Evolutionary conservation across 495 filamentous ascomycete genomes (phyloP).

Genomic region (Tuber brumale): DNA sequence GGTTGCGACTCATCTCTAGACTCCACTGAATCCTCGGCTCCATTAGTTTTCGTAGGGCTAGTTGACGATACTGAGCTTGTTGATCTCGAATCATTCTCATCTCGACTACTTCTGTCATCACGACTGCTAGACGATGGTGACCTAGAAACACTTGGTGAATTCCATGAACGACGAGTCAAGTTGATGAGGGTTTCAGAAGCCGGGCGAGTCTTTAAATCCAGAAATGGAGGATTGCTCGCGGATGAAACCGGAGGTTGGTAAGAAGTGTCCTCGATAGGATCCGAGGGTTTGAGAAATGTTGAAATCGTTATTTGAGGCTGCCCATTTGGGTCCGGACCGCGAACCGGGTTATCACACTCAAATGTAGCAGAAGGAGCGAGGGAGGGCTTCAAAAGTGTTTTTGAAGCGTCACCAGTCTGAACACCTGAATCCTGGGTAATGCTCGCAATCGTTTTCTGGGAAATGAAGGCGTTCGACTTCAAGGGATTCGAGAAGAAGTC

Average conservation of each 20-base stretch:
- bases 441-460: neutral
- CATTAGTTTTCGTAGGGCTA: slow-evolving; percentile 26
- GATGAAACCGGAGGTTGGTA: slow-evolving; percentile 24
- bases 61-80: slow-evolving; percentile 35
- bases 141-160: slow-evolving; percentile 36
- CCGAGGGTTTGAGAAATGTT: slow-evolving; percentile 35
- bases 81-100: slow-evolving; percentile 37
- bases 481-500: slow-evolving; percentile 24
- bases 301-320: slow-evolving; percentile 41
- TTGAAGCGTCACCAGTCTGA: neutral
- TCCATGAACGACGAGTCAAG: slow-evolving; percentile 36
- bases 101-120: slow-evolving; percentile 34
- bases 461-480: slow-evolving; percentile 2
- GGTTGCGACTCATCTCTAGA: slow-evolving; percentile 7
- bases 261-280: slow-evolving; percentile 31
- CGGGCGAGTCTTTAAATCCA: slow-evolving; percentile 27
- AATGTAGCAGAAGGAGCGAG: slow-evolving; percentile 33
- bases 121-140: slow-evolving; percentile 40
- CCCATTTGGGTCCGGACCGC: slow-evolving; percentile 9
- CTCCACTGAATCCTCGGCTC: slow-evolving; percentile 12
- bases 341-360: slow-evolving; percentile 21
- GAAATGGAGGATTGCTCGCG: slow-evolving; percentile 15
- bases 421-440: neutral
- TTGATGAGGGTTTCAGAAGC: slow-evolving; percentile 25
- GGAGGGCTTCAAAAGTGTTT: slow-evolving; percentile 12